Evolutionary conservation across 1,284 basidiomycete genomes (phyloP), one percentile per base, ranked within the genome.

Genomic region (Fomes fomentarius): DNA sequence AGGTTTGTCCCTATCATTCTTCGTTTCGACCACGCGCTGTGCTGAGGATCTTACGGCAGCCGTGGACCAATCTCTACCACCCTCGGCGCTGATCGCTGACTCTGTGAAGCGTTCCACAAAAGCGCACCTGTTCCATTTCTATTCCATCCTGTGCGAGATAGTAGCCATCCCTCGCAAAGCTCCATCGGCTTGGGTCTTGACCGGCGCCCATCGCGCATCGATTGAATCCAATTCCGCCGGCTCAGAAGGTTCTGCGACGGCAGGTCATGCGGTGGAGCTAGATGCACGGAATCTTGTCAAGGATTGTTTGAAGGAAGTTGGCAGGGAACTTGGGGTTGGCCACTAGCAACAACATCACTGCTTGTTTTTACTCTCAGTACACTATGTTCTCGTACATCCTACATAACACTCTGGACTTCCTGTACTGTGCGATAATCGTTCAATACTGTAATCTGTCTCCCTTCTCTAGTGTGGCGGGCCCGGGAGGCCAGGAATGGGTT

Each of bases 71-170:
- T 71, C 72, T 0, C 66, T 77, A 12, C 64, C 74, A 15, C 81
- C 81, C 1, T 75, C 78, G 22, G 70, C 73, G 17, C 72, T 90
- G 8, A 78, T 93, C 30, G 75, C 84, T 1, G 85, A 91, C 56
- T 80, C 86, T 0, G 80, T 88, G 12, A 83, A 83, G 58, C 82
- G 87, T 0, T 94, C 93, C 1, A 70, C 83, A 0, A 78, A 84
- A 21, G 91, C 89, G 0, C 93, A 94, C 66, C 74, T 97, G 10
- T 94, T 96, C 78, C 84, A 89, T 63, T 85, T 96, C 58, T 95
- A 95, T 65, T 76, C 83, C 0, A 73, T 89, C 1, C 70, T 97
- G 6, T 88, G 89, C 61, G 87, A 93, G 62, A 86, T 96, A 43
- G 85, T 83, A 1, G 84, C 90, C 7, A 80, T 87, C 52, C 82